Evolutionary conservation across 2,329 filamentous ascomycete species (phyloP), one percentile per base, ranked within the genome.

Genomic region (Nigrograna mackinnonii): DNA sequence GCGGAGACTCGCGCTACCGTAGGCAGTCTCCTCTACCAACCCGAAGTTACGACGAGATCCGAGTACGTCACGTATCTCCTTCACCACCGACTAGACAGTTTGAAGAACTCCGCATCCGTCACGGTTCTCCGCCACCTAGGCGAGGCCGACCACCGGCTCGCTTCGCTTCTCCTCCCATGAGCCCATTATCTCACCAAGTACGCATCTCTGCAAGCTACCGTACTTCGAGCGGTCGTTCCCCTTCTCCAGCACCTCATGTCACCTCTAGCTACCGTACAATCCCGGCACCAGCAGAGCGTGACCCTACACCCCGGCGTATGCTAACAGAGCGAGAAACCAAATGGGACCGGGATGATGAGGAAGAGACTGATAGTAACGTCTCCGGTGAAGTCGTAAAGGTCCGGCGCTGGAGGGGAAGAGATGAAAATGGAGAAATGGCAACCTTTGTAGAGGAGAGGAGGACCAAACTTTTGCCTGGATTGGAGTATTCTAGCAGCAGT

Each of bases 361-460:
- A 60, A 4, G 59, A 58, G 14, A 58, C 57, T 7, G 59, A 52
- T 17, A 62, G 58, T 24, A 54, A 54, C 3, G 42, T 41, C 11
- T 45, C 43, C 4, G 55, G 46, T 3, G 47, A 49, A 9, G 11
- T 55, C n/a, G 46, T 47, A 5, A 49, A 53, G 17, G 47, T 54
- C 12, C 52, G 55, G 38, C 56, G 37, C n/a, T 66, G 54, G 52
- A 58, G 38, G 18, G 62, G 55, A 2, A 38, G 58, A 4, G 62
- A 65, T 43, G 62, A 64, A 43, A 55, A 59, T 35, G 62, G 62
- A 2, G 17, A 53, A 19, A 56, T 55, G 5, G 49, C 51, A 37
- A 64, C 49, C 0, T 64, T 56, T 39, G 48, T 62, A 3, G 61
- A 62, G 35, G 55, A 64, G 43, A 54, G 48, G 18, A 47, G 42